These are phyloP conservation scores for Diaporthe vaccinii DNA, from an alignment of 2,329 filamentous ascomycete species.

Conservation along the genomic window DNA sequence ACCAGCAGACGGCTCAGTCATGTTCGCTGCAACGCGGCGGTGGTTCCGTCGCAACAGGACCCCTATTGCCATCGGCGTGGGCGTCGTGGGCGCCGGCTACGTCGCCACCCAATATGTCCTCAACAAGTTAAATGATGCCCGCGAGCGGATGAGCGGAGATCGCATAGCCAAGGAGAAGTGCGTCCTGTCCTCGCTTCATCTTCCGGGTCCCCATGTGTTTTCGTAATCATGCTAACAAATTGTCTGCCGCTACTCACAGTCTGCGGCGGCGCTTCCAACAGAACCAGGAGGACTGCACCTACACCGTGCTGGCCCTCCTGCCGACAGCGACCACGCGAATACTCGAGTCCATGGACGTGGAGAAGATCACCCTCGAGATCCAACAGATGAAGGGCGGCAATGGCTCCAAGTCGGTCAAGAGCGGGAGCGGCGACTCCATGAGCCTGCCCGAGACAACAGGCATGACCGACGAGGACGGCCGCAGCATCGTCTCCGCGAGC, in stretches of 20 bases:
- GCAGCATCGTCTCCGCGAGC: constrained; percentile 81
- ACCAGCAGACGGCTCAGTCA: constrained; percentile 46
- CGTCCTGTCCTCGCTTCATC: constrained; percentile 46
- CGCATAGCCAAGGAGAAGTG: constrained; percentile 98
- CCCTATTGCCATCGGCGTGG: constrained; percentile 87
- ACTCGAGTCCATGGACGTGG: constrained; percentile 88
- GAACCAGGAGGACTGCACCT: constrained; percentile 98
- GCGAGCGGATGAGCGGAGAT: constrained; percentile 96
- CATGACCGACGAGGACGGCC: constrained; percentile 84
- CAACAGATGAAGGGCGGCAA: constrained; percentile 87
- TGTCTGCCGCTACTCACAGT: constrained; percentile 61
- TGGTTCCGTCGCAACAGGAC: constrained; percentile 95
- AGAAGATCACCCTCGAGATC: constrained; percentile 92
- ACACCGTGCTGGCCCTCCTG: constrained; percentile 94
- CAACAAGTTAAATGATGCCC: constrained; percentile 90
- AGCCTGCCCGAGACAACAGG: constrained; percentile 76
- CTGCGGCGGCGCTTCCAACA: constrained; percentile 96
- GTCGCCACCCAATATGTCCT: constrained; percentile 93
- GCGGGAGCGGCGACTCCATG: constrained; percentile 67
- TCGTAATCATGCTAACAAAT: constrained; percentile 22
- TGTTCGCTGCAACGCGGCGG: constrained; percentile 81
- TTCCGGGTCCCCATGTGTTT: background rate
- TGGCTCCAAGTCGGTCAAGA: constrained; percentile 56
- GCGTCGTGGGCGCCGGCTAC: constrained; percentile 91
- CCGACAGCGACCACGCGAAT: constrained; percentile 93